Evolutionary conservation across 1,284 basidiomycete species (phyloP).

Genomic region (Cutaneotrichosporon daszewskae): DNA sequence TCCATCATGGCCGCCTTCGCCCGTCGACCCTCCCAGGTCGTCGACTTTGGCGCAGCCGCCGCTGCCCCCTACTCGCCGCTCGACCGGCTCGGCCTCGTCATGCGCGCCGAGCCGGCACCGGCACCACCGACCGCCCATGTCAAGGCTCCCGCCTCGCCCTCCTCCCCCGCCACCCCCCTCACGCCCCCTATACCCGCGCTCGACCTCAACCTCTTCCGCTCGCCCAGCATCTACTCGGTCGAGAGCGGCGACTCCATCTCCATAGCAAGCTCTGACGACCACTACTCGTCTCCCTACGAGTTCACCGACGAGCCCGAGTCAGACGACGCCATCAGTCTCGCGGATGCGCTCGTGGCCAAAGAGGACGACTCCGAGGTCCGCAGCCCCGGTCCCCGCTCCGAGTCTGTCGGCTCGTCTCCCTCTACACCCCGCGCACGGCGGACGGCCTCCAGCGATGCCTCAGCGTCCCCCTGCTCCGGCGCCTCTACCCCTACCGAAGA

Average conservation of each 20-base stretch:
- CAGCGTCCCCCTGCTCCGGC: neutral
- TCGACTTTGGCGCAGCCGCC: conserved; percentile 4
- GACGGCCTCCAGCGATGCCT: neutral
- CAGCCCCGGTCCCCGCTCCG: neutral
- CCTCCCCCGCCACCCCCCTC: neutral
- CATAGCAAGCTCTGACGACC: conserved; percentile 1
- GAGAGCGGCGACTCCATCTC: conserved; percentile 17
- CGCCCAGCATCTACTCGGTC: conserved; percentile 35
- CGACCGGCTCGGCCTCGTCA: conserved; percentile 14
- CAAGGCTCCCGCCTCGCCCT: neutral
- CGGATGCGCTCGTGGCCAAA: too few relatives aligned
- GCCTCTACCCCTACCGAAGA: neutral
- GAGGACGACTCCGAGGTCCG: conserved; percentile 1
- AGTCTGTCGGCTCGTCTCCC: conserved; percentile 5
- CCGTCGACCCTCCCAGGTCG: conserved; percentile 1
- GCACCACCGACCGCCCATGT: neutral
- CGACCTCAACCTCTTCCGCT: conserved; percentile 40
- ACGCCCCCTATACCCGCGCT: conserved; percentile 32
- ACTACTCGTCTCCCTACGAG: neutral
- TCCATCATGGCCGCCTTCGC: conserved; percentile 4
- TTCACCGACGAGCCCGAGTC: neutral
- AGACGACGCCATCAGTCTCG: too few relatives aligned
- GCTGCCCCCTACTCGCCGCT: conserved; percentile 9
- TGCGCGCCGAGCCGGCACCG: neutral
- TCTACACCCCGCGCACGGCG: conserved; percentile 9